phyloP scores from a whole-genome alignment of 805 yeast species.

The Lipomyces japonicus region DNA sequence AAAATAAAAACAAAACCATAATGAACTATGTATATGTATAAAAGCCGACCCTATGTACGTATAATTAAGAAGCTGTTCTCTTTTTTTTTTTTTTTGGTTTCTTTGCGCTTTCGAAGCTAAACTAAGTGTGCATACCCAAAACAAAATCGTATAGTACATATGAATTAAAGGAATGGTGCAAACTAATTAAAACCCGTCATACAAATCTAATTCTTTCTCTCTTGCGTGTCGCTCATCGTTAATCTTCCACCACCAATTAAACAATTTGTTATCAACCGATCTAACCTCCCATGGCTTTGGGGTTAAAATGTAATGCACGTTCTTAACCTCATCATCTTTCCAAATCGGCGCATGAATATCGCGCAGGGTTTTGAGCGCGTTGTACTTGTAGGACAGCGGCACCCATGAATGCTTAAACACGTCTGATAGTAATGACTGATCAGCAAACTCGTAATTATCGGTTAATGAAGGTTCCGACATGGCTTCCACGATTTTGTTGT shows the following conservation, averaged over 20 bases:
- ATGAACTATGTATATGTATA: too few relatives aligned
- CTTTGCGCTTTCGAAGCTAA: too few relatives aligned
- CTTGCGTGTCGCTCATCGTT: constrained; percentile 40
- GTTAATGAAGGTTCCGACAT: constrained; percentile 42
- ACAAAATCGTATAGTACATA: too few relatives aligned
- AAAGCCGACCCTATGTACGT: too few relatives aligned
- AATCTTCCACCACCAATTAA: constrained; percentile 49
- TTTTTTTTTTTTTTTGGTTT: too few relatives aligned
- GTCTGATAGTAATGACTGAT: constrained; percentile 55
- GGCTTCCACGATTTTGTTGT: constrained; percentile 43
- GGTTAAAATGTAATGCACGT: constrained; percentile 53
- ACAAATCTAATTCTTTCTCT: constrained; percentile 20
- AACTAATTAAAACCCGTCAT: constrained; percentile 27
- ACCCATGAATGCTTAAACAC: constrained; percentile 52
- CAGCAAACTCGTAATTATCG: constrained; percentile 51
- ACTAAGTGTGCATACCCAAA: too few relatives aligned
- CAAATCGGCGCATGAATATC: constrained; percentile 47
- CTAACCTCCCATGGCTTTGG: constrained; percentile 60
- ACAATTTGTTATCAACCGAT: constrained; percentile 38
- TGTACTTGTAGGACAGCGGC: constrained; percentile 51
- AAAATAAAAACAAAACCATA: too few relatives aligned
- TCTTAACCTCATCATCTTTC: constrained; percentile 49
- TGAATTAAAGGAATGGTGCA: too few relatives aligned
- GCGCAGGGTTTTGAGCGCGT: constrained; percentile 53
- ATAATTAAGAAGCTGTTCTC: too few relatives aligned